Conservation (phyloP, 192 early-diverging fungal species). For the Rhizoclosmatium sp. region DNA sequence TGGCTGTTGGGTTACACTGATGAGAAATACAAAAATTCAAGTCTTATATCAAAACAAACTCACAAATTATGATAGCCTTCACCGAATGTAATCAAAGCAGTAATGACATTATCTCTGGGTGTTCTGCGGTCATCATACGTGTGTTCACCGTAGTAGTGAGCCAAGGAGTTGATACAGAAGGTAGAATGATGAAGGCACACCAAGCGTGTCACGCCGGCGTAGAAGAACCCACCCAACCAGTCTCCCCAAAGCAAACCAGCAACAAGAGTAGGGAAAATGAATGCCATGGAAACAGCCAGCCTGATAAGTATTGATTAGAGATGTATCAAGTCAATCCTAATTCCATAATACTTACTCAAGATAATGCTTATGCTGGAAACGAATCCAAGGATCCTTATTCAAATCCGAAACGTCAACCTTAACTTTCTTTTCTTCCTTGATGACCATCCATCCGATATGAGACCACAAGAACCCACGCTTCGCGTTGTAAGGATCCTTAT, state of each 20-base stretch:
- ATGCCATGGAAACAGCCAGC: constrained; percentile 69
- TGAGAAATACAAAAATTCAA: background rate
- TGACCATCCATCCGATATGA: constrained; percentile 63
- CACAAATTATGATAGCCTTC: constrained; percentile 68
- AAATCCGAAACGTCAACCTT: constrained; percentile 58
- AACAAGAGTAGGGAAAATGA: constrained; percentile 82
- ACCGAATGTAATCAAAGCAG: constrained; percentile 59
- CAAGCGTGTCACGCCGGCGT: constrained; percentile 54
- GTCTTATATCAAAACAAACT: background rate
- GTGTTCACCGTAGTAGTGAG: constrained; percentile 57
- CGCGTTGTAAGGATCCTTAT: constrained; percentile 62
- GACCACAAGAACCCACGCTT: constrained; percentile 57
- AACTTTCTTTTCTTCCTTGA: constrained; percentile 45
- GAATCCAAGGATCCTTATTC: constrained; percentile 54
- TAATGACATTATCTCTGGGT: constrained; percentile 57
- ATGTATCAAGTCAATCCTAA: constrained; percentile 43
- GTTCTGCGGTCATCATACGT: constrained; percentile 79
- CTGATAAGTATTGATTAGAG: constrained; percentile 53
- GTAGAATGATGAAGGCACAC: constrained; percentile 61
- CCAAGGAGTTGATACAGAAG: constrained; percentile 68
- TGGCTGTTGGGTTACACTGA: constrained; percentile 64
- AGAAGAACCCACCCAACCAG: constrained; percentile 63
- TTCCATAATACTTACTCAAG: constrained; percentile 35
- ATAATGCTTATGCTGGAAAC: constrained; percentile 57
- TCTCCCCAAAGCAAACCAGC: constrained; percentile 77